These are phyloP conservation scores for Cryptosporidium sp. DNA, from an alignment of 169 alveolate genomes.

Conservation along the genomic window DNA sequence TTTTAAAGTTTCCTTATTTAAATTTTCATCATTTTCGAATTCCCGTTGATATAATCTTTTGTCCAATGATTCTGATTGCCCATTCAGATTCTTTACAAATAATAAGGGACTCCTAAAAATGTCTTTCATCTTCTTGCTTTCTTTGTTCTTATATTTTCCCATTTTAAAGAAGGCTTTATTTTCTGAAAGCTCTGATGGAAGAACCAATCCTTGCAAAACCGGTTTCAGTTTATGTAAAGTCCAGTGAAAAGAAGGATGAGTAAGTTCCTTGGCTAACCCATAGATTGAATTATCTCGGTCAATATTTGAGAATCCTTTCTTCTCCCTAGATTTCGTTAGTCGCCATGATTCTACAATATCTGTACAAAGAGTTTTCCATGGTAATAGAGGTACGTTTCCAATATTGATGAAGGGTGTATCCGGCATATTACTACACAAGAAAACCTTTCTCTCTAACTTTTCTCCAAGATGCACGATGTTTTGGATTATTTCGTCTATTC, in stretches of 20 bases:
- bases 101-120: constrained; percentile 39
- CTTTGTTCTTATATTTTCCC: constrained; percentile 33
- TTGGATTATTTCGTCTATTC: constrained; percentile 79
- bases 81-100: constrained; percentile 35
- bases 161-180: constrained; percentile 58
- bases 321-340: constrained; percentile 78
- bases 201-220: constrained; percentile 79
- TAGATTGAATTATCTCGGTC: constrained; percentile 82
- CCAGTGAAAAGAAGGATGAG: constrained; percentile 84
- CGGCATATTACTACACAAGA: constrained; percentile 83
- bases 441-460: constrained; percentile 77
- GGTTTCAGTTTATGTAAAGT: constrained; percentile 77
- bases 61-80: not conserved
- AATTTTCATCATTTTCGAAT: not conserved
- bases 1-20: constrained; percentile 6
- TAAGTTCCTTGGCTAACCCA: constrained; percentile 81
- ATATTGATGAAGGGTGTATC: constrained; percentile 81
- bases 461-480: constrained; percentile 76
- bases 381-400: constrained; percentile 83
- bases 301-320: constrained; percentile 80
- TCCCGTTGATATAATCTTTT: not conserved
- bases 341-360: constrained; percentile 84
- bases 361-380: constrained; percentile 83
- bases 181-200: constrained; percentile 78
- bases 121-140: constrained; percentile 33